phyloP scores from a whole-genome alignment of 2,329 filamentous ascomycete species.

The Monosporascus sp. region DNA sequence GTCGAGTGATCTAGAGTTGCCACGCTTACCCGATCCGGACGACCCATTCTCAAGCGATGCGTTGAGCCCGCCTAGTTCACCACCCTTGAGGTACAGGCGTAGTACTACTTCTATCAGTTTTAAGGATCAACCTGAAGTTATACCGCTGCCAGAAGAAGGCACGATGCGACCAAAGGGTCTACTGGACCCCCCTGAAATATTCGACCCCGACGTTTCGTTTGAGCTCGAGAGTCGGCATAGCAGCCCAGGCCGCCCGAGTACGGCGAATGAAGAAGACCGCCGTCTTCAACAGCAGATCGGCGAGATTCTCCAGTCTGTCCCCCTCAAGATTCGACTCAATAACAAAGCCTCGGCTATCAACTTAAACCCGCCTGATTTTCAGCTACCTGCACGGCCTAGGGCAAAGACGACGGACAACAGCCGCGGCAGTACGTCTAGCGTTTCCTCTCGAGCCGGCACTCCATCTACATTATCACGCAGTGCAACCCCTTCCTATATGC shows the following conservation, averaged over 20 bases:
- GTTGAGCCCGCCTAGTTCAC: conserved; percentile 45
- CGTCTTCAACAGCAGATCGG: conserved; percentile 76
- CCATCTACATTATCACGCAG: conserved; percentile 41
- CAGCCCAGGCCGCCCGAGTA: conserved; percentile 29
- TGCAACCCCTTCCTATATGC: conserved; percentile 55
- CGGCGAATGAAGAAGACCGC: conserved; percentile 45
- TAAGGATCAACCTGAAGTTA: conserved; percentile 40
- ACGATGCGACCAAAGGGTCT: conserved; percentile 38
- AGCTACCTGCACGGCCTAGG: conserved; percentile 40
- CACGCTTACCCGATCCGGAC: conserved; percentile 26
- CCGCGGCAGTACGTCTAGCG: conserved; percentile 43
- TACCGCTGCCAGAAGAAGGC: conserved; percentile 32
- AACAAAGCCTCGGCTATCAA: conserved; percentile 46
- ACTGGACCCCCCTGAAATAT: conserved; percentile 37
- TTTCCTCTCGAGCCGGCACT: conserved; percentile 53
- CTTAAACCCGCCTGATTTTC: conserved; percentile 54
- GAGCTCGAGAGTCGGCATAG: conserved; percentile 20
- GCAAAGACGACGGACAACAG: conserved; percentile 38
- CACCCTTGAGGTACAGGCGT: conserved; percentile 33
- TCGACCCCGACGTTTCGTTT: conserved; percentile 41
- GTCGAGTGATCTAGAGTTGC: conserved; percentile 38
- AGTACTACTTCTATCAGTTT: conserved; percentile 37
- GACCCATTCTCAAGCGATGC: conserved; percentile 28
- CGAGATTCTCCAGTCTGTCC: conserved; percentile 70
- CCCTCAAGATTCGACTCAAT: conserved; percentile 71